phyloP scores from a whole-genome alignment of 2,329 filamentous ascomycete genomes.

The Tolypocladium ophioglossoides region DNA sequence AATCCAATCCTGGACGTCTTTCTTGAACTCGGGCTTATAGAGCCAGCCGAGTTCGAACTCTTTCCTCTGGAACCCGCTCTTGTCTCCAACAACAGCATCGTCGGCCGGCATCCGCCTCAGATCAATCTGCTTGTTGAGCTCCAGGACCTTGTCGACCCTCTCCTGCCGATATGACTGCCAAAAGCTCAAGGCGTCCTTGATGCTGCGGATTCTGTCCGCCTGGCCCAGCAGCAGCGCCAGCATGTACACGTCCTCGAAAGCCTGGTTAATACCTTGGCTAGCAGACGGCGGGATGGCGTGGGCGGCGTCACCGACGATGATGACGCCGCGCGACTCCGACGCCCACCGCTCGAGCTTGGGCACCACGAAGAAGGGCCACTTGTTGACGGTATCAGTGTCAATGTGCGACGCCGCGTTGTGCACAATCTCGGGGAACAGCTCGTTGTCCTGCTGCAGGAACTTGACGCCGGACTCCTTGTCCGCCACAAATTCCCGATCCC shows the following conservation, averaged over 20 bases:
- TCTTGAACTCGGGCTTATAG: not conserved
- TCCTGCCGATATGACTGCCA: slow-evolving; percentile 40
- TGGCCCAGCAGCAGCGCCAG: slow-evolving; percentile 28
- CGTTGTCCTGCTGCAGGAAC: slow-evolving; percentile 21
- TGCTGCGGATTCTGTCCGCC: slow-evolving; percentile 8
- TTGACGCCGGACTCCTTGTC: slow-evolving; percentile 28
- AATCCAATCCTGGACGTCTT: not conserved
- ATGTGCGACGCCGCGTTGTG: slow-evolving; percentile 20
- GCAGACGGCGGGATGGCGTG: slow-evolving; percentile 37
- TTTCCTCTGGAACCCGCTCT: not conserved
- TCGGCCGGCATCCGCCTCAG: slow-evolving; percentile 30
- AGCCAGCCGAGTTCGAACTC: not conserved
- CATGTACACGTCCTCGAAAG: slow-evolving; percentile 38
- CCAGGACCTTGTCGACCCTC: slow-evolving; percentile 34
- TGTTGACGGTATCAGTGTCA: slow-evolving; percentile 22
- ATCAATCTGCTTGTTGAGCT: slow-evolving; percentile 37
- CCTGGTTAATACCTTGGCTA: slow-evolving; percentile 35
- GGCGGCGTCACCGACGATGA: slow-evolving; percentile 37
- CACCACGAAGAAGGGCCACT: slow-evolving; percentile 40
- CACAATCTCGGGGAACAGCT: slow-evolving; percentile 25
- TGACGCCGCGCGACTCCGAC: slow-evolving; percentile 22
- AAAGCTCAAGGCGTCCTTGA: slow-evolving; percentile 18
- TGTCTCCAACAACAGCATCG: slow-evolving; percentile 11
- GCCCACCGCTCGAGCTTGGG: slow-evolving; percentile 35
- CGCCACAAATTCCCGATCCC: slow-evolving; percentile 24